Conservation (phyloP, 73 alveolate species). For the Vitrella brassicaformis region DNA sequence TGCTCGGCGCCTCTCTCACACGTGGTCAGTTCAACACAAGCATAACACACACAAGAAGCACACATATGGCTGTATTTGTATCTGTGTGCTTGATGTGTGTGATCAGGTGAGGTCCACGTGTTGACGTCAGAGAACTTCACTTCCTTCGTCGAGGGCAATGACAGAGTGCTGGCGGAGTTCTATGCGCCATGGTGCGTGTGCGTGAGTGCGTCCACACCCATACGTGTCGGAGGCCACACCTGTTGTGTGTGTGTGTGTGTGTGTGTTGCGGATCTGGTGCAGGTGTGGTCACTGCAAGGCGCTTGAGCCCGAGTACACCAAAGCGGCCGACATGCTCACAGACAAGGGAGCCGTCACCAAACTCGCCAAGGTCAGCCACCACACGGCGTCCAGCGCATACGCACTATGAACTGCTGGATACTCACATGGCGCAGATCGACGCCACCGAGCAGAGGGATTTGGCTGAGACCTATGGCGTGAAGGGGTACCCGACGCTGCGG, state of each 20-base stretch:
- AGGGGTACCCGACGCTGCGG: slow-evolving; percentile 66
- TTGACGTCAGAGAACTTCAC: neutral
- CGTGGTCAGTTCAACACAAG: too few relatives aligned
- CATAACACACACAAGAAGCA: too few relatives aligned
- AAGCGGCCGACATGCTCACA: slow-evolving; percentile 73
- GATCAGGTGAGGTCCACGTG: too few relatives aligned
- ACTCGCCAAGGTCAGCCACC: slow-evolving; percentile 73
- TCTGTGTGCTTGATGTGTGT: too few relatives aligned
- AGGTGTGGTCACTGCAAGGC: slow-evolving; percentile 94
- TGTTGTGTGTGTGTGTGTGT: neutral
- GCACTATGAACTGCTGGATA: too few relatives aligned
- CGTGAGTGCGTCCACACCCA: neutral
- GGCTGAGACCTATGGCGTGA: slow-evolving; percentile 46
- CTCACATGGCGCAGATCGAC: slow-evolving; percentile 50
- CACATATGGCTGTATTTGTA: too few relatives aligned
- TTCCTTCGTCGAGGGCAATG: neutral
- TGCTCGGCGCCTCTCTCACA: too few relatives aligned
- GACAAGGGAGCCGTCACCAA: slow-evolving; percentile 50
- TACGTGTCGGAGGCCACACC: neutral
- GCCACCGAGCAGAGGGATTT: slow-evolving; percentile 52
- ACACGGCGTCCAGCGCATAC: too few relatives aligned
- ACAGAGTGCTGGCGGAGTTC: neutral
- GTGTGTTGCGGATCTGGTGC: neutral
- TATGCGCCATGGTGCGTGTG: neutral
- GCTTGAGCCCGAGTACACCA: slow-evolving; percentile 83